phyloP scores from a whole-genome alignment of 2,329 filamentous ascomycete species.

The Diplocarpon mali region DNA sequence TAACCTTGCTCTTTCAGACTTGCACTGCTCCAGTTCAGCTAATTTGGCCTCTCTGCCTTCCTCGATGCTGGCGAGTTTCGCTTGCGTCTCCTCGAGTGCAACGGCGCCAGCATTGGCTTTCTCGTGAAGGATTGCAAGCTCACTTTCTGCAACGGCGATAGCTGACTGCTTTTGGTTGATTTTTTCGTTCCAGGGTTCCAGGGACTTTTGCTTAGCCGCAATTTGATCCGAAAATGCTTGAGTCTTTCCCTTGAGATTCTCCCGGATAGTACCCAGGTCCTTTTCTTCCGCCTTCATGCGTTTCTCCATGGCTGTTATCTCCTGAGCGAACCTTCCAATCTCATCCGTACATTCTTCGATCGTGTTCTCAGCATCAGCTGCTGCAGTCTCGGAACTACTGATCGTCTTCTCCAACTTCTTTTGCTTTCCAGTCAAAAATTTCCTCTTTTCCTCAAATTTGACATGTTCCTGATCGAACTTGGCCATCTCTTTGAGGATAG shows the following conservation, averaged over 20 bases:
- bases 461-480: slow-evolving; percentile 94
- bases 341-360: slow-evolving; percentile 70
- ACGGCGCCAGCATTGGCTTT: slow-evolving; percentile 79
- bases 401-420: slow-evolving; percentile 92
- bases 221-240: slow-evolving; percentile 91
- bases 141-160: slow-evolving; percentile 89
- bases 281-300: slow-evolving; percentile 69
- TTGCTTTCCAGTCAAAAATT: slow-evolving; percentile 81
- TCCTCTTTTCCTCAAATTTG: slow-evolving; percentile 96
- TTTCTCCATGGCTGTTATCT: slow-evolving; percentile 66
- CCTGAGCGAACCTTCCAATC: slow-evolving; percentile 62
- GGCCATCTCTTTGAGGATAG: slow-evolving; percentile 72
- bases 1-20: slow-evolving; percentile 58
- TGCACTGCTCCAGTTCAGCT: slow-evolving; percentile 64
- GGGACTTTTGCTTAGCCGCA: slow-evolving; percentile 77
- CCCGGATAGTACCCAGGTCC: slow-evolving; percentile 72
- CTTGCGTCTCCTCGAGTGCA: slow-evolving; percentile 70
- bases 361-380: slow-evolving; percentile 63
- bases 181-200: slow-evolving; percentile 95
- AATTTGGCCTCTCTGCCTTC: slow-evolving; percentile 60
- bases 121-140: slow-evolving; percentile 83
- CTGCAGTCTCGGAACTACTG: slow-evolving; percentile 61
- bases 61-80: slow-evolving; percentile 65
- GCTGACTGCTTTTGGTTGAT: slow-evolving; percentile 93
- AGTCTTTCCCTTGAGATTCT: slow-evolving; percentile 87